These are phyloP conservation scores for Punica granatum DNA, from an alignment of 345 rosid species.

Conservation along the genomic window DNA sequence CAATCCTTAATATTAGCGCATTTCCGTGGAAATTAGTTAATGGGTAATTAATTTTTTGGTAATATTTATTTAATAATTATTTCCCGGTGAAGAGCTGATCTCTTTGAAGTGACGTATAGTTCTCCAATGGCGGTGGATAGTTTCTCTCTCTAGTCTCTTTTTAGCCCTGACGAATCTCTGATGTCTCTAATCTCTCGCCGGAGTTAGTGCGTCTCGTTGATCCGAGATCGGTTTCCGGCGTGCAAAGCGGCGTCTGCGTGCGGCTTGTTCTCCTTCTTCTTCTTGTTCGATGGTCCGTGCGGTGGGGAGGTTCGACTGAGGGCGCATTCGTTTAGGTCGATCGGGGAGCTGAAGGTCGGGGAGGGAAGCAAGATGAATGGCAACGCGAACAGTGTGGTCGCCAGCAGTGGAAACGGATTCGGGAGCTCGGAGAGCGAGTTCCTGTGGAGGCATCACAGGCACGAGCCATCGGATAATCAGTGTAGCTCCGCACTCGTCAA, in stretches of 20 bases:
- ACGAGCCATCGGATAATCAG: conserved; percentile 59
- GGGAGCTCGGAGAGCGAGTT: conserved; percentile 42
- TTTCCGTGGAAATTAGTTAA: neutral
- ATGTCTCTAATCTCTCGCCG: neutral
- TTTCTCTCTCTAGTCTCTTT: neutral
- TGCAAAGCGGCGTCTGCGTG: too few relatives aligned
- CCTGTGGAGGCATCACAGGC: conserved; percentile 53
- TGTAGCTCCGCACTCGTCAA: conserved; percentile 69
- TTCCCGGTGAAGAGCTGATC: neutral
- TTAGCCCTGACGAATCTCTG: neutral
- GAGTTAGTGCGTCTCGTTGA: neutral
- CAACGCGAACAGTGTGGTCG: conserved; percentile 20
- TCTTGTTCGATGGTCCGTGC: neutral
- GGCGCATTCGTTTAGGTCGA: neutral
- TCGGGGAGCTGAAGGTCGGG: neutral
- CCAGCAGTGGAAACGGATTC: conserved; percentile 17
- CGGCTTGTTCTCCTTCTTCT: neutral
- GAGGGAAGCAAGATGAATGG: neutral
- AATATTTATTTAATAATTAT: conserved; percentile 1
- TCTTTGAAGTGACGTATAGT: too few relatives aligned
- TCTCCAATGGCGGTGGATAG: conserved; percentile 4
- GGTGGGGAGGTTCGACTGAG: neutral
- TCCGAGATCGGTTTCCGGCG: neutral
- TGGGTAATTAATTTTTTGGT: neutral
- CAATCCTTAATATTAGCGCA: too few relatives aligned